Base-by-base conservation (phyloP, 257 asterid species). In the Thymus quinquecostatus region DNA sequence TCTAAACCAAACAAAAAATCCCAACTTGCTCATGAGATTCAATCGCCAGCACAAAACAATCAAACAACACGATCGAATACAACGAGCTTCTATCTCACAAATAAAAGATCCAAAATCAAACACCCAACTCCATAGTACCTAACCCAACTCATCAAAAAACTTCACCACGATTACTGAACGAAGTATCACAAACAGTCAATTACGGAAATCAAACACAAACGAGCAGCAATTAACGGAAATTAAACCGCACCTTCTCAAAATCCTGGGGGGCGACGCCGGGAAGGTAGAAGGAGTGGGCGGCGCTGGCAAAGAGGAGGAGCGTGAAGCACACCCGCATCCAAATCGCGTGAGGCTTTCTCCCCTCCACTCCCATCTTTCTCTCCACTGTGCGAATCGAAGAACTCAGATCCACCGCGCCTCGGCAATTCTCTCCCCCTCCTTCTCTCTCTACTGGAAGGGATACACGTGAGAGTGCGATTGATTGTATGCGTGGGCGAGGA, bases 251-350 rank as follows among this genome's bases (percentile, higher is more conserved):
- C 88, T 85, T 89, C 50, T 64, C 36, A 83, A 92, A 89, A 86
- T 92, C 96, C 34, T 92, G 91, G 38, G 97, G 97, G 76, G 97
- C 97, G 60, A 89, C 97, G 14, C 97, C 97, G 36, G 97, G 97
- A 64, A 92, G 92, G 82, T 92, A 92, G 78, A 92, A 89, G 66
- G 88, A 83, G 75, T 82, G 82, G 55, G 75, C 90, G 69, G 76
- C 72, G 82, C 74, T 68, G 84, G 75, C 66, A 66, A 64, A 55
- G 74, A 74, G 74, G 53, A 78, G 56, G 56, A 86, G 79, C 78
- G 77, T 59, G 58, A 82, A 14, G 49, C 66, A 60, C 40, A 75
- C 63, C 60, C 75, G 53, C 69, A 77, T 38, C 74, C 61, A 61
- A 49, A 79, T 69, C 81, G 70, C 71, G 69, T 66, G 83, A 69